Evolutionary conservation across 352 stramenopile genomes (phyloP).

Genomic region (Phytophthora capsici): DNA sequence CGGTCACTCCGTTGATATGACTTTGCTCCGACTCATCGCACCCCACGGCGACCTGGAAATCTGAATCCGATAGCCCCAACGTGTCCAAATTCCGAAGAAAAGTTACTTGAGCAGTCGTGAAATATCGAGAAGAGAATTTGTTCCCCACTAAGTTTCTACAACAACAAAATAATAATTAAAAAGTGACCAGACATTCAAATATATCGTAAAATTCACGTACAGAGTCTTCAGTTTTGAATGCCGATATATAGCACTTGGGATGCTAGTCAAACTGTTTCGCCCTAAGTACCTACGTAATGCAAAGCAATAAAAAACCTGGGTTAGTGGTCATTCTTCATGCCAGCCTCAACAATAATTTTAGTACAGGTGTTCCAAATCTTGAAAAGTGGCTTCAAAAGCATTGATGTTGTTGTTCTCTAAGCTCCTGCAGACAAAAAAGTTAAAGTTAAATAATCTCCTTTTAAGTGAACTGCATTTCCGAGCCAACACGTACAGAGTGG

Average conservation of each 20-base stretch:
- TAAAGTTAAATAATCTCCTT: not conserved
- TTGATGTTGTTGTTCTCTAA: constrained; percentile 59
- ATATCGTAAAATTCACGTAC: constrained; percentile 16
- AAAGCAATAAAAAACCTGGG: too few species aligned
- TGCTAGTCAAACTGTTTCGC: constrained; percentile 51
- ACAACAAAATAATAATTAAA: not conserved
- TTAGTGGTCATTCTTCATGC: not conserved
- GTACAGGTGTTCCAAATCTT: constrained; percentile 52
- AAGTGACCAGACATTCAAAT: not conserved
- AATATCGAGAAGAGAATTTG: constrained; percentile 30
- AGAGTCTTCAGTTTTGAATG: constrained; percentile 49
- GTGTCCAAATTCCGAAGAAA: constrained; percentile 32
- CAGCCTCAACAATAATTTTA: not conserved
- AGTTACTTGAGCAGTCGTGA: constrained; percentile 39
- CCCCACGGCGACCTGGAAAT: constrained; percentile 27
- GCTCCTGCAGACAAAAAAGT: constrained; percentile 10
- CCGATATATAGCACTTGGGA: constrained; percentile 51
- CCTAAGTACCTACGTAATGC: constrained; percentile 40
- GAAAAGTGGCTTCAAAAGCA: constrained; percentile 53
- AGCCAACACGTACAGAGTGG: constrained; percentile 7
- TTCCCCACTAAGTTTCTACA: constrained; percentile 38
- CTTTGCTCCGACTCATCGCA: constrained; percentile 30
- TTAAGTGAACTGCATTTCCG: not conserved
- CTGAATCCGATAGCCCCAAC: constrained; percentile 26
- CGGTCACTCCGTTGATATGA: constrained; percentile 17